phyloP scores from a whole-genome alignment of 495 filamentous ascomycete genomes.

The Penicillium daleae region DNA sequence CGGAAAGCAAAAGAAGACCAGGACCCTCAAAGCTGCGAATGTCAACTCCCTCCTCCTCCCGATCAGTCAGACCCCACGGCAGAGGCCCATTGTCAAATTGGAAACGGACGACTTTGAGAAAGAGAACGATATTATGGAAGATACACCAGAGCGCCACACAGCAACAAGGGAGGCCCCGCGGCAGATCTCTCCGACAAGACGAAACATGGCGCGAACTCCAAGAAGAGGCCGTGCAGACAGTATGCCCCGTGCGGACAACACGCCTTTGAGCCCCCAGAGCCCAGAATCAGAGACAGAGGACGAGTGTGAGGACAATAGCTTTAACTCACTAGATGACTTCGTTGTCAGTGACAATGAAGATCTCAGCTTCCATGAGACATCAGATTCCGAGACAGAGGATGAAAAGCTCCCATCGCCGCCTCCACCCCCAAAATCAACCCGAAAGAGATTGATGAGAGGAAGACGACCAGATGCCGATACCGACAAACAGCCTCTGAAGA shows the following conservation, averaged over 20 bases:
- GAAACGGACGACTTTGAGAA: constrained; percentile 47
- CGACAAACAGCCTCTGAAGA: constrained; percentile 20
- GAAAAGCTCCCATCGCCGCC: constrained; percentile 30
- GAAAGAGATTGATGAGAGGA: constrained; percentile 44
- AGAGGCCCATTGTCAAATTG: constrained; percentile 31
- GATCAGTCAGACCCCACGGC: constrained; percentile 27
- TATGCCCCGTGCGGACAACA: constrained; percentile 13
- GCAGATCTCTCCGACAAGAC: constrained; percentile 29
- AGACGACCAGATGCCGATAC: constrained; percentile 32
- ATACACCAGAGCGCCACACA: constrained; percentile 20
- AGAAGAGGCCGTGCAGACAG: constrained; percentile 18
- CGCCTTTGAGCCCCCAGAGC: constrained; percentile 15
- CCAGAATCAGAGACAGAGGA: constrained; percentile 25
- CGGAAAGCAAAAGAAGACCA: constrained; percentile 28
- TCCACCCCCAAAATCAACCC: constrained; percentile 31
- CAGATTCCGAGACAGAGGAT: constrained; percentile 38
- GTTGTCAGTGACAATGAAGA: constrained; percentile 54
- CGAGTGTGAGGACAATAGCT: constrained; percentile 35
- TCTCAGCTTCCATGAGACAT: constrained; percentile 43
- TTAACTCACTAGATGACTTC: constrained; percentile 47
- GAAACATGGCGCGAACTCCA: constrained; percentile 17
- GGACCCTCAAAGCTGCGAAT: constrained; percentile 35
- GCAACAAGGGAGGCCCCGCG: constrained; percentile 25
- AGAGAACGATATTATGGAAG: constrained; percentile 45
- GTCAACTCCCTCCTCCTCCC: constrained; percentile 45